Evolutionary conservation across 164 flowering plant genomes (phyloP), one percentile per base, ranked within the genome.

Genomic region (Vitis rotundifolia): DNA sequence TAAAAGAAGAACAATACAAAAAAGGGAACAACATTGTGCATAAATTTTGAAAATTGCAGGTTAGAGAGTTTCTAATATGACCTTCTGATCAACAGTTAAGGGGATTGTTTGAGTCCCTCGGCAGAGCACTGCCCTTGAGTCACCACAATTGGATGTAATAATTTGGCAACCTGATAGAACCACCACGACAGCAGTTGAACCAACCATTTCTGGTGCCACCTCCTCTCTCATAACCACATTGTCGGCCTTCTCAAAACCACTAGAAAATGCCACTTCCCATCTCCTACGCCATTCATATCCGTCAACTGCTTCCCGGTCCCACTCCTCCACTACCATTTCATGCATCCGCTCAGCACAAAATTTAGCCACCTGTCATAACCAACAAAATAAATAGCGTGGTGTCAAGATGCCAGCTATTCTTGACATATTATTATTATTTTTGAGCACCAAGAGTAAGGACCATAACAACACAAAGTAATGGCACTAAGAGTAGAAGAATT

Each of bases 71-170:
- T 67, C 14, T 11, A 8, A 55, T 10, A 51, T 66, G 50, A 90
- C 95, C 89, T 90, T 90, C 76, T 88, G 95, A 81, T 90, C 95
- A 54, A 84, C 79, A 11, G 91, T 82, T 65, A 90, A 74, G 15
- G 84, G 85, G 53, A 90, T 79, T 11, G 88, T 76, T 70, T 81
- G 72, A 56, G 80, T 78, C 68, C 85, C 84, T 49, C 86, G 85
- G 70, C 84, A 87, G 64, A 90, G 87, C 61, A 90, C 80, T 2
- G 89, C 95, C 78, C 95, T 87, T 15, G 95, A 90, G 73, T 90
- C 95, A 13, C 95, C 95, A 67, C 92, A 88, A 64, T 90, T 90
- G 63, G 92, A 85, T 31, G 82, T 58, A 68, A 90, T 86, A 49
- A 90, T 90, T 75, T 90, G 92, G 68, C 90, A 87, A 29, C 88